Conservation (phyloP, 2,329 filamentous ascomycete genomes). For the Ciborinia camelliae region DNA sequence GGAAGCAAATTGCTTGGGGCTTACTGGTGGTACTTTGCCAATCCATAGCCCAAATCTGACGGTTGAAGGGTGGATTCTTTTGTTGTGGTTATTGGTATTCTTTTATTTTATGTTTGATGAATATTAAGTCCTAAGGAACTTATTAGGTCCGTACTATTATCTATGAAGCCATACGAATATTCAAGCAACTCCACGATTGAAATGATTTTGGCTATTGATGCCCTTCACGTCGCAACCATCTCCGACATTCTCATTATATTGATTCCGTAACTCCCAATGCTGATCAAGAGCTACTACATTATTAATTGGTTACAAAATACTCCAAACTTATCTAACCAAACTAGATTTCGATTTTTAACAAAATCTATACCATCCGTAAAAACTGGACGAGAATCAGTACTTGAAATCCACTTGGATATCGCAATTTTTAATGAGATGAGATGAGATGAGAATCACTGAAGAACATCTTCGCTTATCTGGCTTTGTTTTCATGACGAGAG, state of each 20-base stretch:
- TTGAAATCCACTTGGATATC: no score
- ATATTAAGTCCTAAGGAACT: not conserved
- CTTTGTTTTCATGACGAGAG: no score
- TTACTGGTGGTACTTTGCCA: constrained; percentile 16
- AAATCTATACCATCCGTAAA: no score
- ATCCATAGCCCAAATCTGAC: not conserved
- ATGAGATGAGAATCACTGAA: no score
- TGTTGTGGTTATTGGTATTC: not conserved
- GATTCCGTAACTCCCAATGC: not conserved
- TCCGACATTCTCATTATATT: not conserved
- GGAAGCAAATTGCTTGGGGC: constrained; percentile 10
- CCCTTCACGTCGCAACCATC: not conserved
- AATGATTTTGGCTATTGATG: no score
- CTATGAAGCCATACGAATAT: not conserved
- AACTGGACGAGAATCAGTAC: no score
- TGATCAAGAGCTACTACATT: not conserved
- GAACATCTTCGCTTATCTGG: not conserved
- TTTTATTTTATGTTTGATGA: not conserved
- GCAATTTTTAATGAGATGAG: no score
- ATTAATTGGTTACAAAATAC: no score
- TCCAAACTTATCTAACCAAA: no score
- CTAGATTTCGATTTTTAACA: no score
- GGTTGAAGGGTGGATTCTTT: not conserved
- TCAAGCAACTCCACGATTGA: not conserved
- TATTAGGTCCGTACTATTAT: no score